These are phyloP conservation scores for Fusarium sp. DNA, from an alignment of 2,329 filamentous ascomycete genomes.

Conservation along the genomic window DNA sequence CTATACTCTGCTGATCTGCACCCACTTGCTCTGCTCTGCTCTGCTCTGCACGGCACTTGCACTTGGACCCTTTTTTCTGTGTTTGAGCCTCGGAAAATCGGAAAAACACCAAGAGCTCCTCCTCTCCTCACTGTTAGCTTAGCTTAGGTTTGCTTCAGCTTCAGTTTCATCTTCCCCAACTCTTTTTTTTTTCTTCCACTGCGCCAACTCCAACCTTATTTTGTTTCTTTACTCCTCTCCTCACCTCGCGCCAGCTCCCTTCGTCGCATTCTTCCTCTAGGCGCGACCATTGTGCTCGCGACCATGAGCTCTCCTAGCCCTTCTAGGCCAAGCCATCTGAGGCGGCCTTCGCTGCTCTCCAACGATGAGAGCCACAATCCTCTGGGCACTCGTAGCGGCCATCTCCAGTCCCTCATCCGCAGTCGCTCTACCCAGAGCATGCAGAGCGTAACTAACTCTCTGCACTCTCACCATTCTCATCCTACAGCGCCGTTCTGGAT, in stretches of 20 bases:
- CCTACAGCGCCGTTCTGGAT: constrained; percentile 38
- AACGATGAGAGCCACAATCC: constrained; percentile 50
- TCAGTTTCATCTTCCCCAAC: constrained; percentile 23
- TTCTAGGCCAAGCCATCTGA: constrained; percentile 41
- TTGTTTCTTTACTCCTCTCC: constrained; percentile 9
- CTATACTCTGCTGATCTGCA: too few relatives aligned
- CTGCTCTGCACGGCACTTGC: not conserved
- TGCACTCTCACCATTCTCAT: constrained; percentile 20
- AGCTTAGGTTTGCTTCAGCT: constrained; percentile 19
- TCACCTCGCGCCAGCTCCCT: not conserved
- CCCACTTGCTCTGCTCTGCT: not conserved
- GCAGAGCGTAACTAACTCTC: constrained; percentile 45
- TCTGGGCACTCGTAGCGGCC: constrained; percentile 52
- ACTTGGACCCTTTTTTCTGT: constrained; percentile 8
- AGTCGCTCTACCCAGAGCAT: constrained; percentile 52
- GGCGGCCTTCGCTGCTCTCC: constrained; percentile 49
- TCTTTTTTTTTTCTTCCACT: not conserved
- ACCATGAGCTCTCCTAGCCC: constrained; percentile 49
- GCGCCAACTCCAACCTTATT: not conserved
- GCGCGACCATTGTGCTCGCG: constrained; percentile 21
- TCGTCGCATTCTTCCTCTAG: not conserved
- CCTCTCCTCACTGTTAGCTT: constrained; percentile 11
- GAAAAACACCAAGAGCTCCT: constrained; percentile 27
- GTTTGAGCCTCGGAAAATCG: constrained; percentile 17
- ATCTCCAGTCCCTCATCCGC: constrained; percentile 54